These are phyloP conservation scores for Globisporangium emineosum DNA, from an alignment of 352 stramenopile genomes.

Conservation along the genomic window DNA sequence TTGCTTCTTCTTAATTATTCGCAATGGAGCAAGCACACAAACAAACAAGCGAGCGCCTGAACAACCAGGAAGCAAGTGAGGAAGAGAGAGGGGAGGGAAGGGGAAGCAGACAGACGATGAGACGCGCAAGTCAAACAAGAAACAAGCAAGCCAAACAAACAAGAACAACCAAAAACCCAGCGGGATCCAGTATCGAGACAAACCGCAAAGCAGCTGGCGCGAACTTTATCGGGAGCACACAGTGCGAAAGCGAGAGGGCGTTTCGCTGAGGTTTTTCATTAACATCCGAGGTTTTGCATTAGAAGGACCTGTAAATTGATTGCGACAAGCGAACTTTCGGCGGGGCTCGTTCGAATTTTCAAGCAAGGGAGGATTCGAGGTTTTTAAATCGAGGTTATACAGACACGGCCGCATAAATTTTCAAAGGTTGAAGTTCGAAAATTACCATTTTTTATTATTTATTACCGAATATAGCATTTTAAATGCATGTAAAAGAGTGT, in stretches of 20 bases:
- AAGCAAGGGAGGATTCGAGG: no score
- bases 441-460: no score
- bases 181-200: background rate
- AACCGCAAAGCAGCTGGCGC: background rate
- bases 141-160: background rate
- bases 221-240: background rate
- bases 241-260: background rate
- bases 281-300: background rate
- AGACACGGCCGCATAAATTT: no score
- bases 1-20: slow-evolving; percentile 2
- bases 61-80: slow-evolving; percentile 1
- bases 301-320: background rate
- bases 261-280: background rate
- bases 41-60: background rate
- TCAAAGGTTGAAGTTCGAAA: no score
- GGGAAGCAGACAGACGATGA: background rate
- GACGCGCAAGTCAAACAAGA: background rate
- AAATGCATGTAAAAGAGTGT: no score
- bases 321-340: background rate
- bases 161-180: background rate
- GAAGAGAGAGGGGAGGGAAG: slow-evolving; percentile 8
- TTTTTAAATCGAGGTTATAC: no score
- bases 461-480: no score
- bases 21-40: slow-evolving; percentile 2
- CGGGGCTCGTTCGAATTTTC: background rate